Base-by-base conservation (phyloP, 148 eudicot genomes). In the Diospyros kaki region DNA sequence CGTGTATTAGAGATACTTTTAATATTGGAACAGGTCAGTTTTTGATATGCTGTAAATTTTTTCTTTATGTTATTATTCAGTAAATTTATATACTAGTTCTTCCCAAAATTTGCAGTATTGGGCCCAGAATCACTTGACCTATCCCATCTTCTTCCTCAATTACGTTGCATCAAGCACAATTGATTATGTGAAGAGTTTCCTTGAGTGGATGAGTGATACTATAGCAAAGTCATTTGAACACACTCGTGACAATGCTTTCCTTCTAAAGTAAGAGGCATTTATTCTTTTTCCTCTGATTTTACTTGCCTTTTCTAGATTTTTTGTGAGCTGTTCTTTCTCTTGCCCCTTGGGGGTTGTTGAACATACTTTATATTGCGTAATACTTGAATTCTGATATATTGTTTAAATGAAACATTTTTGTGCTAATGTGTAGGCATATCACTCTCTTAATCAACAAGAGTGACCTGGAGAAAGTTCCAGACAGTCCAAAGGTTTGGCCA, bases 151-250 rank as follows among this genome's bases (percentile, higher is more conserved):
- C 89, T 95, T 92, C 71, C 91, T 95, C 78, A 89, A 96, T 44
- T 83, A 92, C 81, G 91, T 92, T 64, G 74, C 98, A 54, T 92
- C 98, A 63, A 92, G 98, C 82, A 95, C 97, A 48, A 84, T 95
- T 77, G 97, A 95, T 48, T 95, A 89, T 79, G 97, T 85, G 64
- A 95, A 95, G 88, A 92, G 96, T 84, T 95, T 95, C 64, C 92
- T 95, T 69, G 98, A 95, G 75, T 94, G 92, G 93, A 94, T 94
- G 98, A 94, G 93, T 78, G 98, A 94, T 71, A 84, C 97, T 75
- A 87, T 94, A 74, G 98, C 96, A 39, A 94, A 94, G 82, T 92
- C 98, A 58, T 94, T 94, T 81, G 98, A 94, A 80, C 89, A 91
- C 81, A 87, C 94, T 55, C 93, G 98, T 76, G 97, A 94, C 64